These are phyloP conservation scores for Lipomyces kockii DNA, from an alignment of 805 yeast genomes.

Conservation along the genomic window DNA sequence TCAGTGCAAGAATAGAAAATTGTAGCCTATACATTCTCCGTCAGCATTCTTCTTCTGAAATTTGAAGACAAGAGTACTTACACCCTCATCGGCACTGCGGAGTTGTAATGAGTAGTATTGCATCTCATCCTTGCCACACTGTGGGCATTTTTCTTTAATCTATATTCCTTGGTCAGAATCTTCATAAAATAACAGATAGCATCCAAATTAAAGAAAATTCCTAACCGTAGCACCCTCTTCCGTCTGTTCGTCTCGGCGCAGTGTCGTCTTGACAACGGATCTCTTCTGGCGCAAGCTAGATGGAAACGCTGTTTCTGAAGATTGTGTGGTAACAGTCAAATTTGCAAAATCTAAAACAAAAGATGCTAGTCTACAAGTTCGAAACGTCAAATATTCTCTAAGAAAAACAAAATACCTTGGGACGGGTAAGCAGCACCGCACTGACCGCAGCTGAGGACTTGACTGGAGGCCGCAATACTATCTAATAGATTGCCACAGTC, in stretches of 20 bases:
- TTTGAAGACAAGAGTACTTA: conserved; percentile 22
- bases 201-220: neutral
- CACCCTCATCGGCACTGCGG: conserved; percentile 98
- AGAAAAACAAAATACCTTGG: conserved; percentile 43
- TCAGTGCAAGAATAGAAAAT: conserved; percentile 94
- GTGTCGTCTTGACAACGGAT: conserved; percentile 86
- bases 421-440: conserved; percentile 53
- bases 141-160: conserved; percentile 97
- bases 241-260: conserved; percentile 61
- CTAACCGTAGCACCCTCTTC: conserved; percentile 86
- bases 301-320: conserved; percentile 94
- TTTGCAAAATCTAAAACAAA: conserved; percentile 60
- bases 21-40: conserved; percentile 60
- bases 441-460: conserved; percentile 61
- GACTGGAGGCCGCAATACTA: conserved; percentile 55
- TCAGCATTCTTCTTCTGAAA: neutral
- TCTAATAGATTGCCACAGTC: conserved; percentile 92
- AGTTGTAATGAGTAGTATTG: conserved; percentile 94
- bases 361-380: neutral
- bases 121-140: conserved; percentile 98
- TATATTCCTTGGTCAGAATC: conserved; percentile 13
- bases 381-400: neutral
- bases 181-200: neutral
- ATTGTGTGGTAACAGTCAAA: conserved; percentile 82
- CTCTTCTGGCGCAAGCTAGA: conserved; percentile 77